Evolutionary conservation across 495 filamentous ascomycete species (phyloP), one percentile per base, ranked within the genome.

Genomic region (Penicillium riverlandense): DNA sequence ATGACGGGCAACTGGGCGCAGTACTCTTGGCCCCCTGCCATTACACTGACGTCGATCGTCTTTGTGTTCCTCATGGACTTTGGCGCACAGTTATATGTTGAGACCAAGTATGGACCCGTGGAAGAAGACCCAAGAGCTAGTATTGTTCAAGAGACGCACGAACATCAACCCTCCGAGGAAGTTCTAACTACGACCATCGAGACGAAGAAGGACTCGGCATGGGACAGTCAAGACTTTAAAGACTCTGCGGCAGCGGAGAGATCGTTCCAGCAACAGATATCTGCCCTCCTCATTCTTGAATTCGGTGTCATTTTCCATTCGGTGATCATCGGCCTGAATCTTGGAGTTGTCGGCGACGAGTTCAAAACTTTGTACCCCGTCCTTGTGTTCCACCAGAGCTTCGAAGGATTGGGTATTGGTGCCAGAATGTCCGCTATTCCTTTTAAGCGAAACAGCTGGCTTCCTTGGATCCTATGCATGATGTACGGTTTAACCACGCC

Each of bases 281-380:
- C 67, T 80, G 84, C 9, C n/a, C n/a, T n/a, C n/a, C n/a, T n/a
- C n/a, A n/a, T n/a, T n/a, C n/a, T n/a, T n/a, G n/a, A n/a, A n/a
- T n/a, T n/a, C n/a, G n/a, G n/a, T n/a, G n/a, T n/a, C n/a, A n/a
- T n/a, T n/a, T n/a, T n/a, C n/a, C n/a, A n/a, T n/a, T n/a, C n/a
- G n/a, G n/a, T n/a, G n/a, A n/a, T n/a, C n/a, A n/a, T n/a, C n/a
- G n/a, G n/a, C n/a, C n/a, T n/a, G n/a, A n/a, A n/a, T n/a, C n/a
- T n/a, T n/a, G n/a, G n/a, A n/a, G n/a, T n/a, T n/a, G 62, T 78
- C 0, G 80, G 80, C 22, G 48, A 67, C 0, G 77, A 85, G 38
- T 85, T 88, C 59, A 69, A 60, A 14, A 72, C 83, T 3, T 72
- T 88, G 11, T 85, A 83, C 54, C 67, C 82, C 30, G 84, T 87